These are phyloP conservation scores for Trichoderma sp. DNA, from an alignment of 2,329 filamentous ascomycete species.

Conservation along the genomic window DNA sequence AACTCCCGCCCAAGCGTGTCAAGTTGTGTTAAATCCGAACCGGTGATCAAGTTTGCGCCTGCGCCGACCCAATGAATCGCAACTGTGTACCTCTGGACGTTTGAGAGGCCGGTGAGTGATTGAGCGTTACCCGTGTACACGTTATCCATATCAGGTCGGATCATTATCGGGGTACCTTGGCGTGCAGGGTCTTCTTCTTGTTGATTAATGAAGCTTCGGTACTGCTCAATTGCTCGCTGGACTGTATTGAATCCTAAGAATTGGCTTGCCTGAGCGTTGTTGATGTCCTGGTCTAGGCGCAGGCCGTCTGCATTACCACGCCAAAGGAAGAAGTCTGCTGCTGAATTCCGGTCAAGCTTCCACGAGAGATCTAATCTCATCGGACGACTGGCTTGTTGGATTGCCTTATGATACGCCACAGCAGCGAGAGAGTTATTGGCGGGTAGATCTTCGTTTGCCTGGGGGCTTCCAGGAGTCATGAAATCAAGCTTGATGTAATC, in stretches of 20 bases:
- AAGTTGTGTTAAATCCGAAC: neutral
- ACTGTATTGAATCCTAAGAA: slow-evolving; percentile 1
- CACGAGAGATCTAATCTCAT: slow-evolving; percentile 9
- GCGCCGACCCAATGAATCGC: slow-evolving; percentile 12
- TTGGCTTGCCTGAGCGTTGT: neutral
- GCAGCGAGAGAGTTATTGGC: slow-evolving; percentile 9
- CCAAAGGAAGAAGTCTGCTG: slow-evolving; percentile 6
- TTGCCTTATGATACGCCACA: slow-evolving; percentile 4
- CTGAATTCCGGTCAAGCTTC: slow-evolving; percentile 4
- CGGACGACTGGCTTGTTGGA: slow-evolving; percentile 11
- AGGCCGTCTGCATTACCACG: slow-evolving; percentile 6
- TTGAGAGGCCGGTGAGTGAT: neutral
- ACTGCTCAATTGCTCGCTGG: slow-evolving; percentile 7
- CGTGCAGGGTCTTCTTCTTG: slow-evolving; percentile 11
- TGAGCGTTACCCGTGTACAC: slow-evolving; percentile 8
- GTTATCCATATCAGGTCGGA: slow-evolving; percentile 10
- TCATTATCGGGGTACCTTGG: slow-evolving; percentile 5
- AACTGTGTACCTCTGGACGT: slow-evolving; percentile 9
- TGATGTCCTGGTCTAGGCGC: slow-evolving; percentile 9
- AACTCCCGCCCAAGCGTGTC: slow-evolving; percentile 1
- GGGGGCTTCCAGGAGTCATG: slow-evolving; percentile 5
- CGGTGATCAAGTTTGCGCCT: slow-evolving; percentile 2
- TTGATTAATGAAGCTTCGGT: slow-evolving; percentile 10
- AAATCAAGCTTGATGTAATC: slow-evolving; percentile 11
- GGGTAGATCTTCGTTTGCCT: neutral